Evolutionary conservation across 352 stramenopile genomes (phyloP), one percentile per base, ranked within the genome.

Genomic region (Phytophthora sp.): DNA sequence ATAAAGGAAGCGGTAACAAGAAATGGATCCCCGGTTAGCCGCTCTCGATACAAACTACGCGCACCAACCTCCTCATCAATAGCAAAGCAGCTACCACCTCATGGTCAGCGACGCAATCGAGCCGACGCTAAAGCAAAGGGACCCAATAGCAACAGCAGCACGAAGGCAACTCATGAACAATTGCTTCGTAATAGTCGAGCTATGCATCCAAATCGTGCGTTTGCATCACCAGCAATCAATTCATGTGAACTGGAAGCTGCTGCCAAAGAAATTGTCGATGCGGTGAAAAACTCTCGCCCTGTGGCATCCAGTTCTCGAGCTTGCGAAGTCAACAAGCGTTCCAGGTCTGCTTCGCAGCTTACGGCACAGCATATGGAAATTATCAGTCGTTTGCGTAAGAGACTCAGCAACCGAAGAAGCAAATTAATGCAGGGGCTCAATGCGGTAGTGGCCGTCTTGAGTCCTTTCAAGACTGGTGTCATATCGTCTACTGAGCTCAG

Each of bases 401-500:
- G 77, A 49, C 46, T 92, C 0, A 51, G 78, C 0, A 62, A 71
- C 13, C 64, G 70, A 3, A 79, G 69, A 20, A 74, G 76, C 2
- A 52, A 77, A 21, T 53, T 72, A 36, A 44, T 56, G 16, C 57
- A 64, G 35, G 82, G 82, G 8, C 71, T 94, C 18, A 89, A 92
- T 55, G 63, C 68, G 3, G 36, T 95, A 1, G 52, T 57, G 21
- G 68, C 73, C 0, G 64, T 80, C 21, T 49, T 73, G 24, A 54
- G 26, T 55, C 66, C 75, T 9, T 74, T 80, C 7, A 71, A 78
- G 4, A 79, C 87, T 9, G 69, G 69, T 4, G 29, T 33, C 4
- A 63, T 95, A 36, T 80, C 63, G 7, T 36, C 65, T 1, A 74
- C 88, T 23, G 84, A 94, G 45, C 55, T 95, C 12, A 86, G 82